Evolutionary conservation across 2,329 filamentous ascomycete species (phyloP), one percentile per base, ranked within the genome.

Genomic region (Hypoxylon sp.): DNA sequence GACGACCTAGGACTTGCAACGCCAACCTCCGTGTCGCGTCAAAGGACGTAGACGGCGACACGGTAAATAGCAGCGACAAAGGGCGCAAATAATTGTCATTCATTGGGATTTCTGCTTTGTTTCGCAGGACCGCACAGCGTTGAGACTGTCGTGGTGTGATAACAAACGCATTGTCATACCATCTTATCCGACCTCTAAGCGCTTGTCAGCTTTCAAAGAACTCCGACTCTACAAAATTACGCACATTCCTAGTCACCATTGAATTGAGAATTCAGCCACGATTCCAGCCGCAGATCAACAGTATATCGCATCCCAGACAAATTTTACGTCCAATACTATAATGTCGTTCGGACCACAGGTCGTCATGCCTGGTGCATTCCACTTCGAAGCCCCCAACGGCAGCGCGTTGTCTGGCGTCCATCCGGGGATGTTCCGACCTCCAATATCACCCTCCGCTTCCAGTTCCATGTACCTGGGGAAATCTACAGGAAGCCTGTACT

Each of bases 371-470:
- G 75, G 75, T 54, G 72, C 74, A 25, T 78, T 78, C 60, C 72
- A 75, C 39, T 71, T 81, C 57, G 78, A 79, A 60, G 52, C 71
- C 11, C 68, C 72, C 14, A 72, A 67, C 19, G 71, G 70, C 14
- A 39, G 67, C 30, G 64, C 76, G 12, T 68, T 75, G 6, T 67
- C 74, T n/a, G 75, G 75, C 47, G 77, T 78, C 32, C 81, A 84
- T 68, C 79, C 82, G 5, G 81, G 81, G 54, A 76, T 85, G 30
- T 84, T 84, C 66, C 81, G 81, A 61, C 81, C 82, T 9, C 82
- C 83, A 6, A 73, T 76, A 19, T 82, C 83, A 6, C 79, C 81
- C 2, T 78, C 78, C 25, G 73, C 74, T 27, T 74, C 75, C 51
- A 79, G 76, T 70, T 79, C 81, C 8, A 74, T 73, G 56, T 81